Percentiles rank a stretch among this genome's conserved stretches.
Evolutionary conservation across 2,329 filamentous ascomycete species (phyloP).

Genomic region (Apiospora hydei): DNA sequence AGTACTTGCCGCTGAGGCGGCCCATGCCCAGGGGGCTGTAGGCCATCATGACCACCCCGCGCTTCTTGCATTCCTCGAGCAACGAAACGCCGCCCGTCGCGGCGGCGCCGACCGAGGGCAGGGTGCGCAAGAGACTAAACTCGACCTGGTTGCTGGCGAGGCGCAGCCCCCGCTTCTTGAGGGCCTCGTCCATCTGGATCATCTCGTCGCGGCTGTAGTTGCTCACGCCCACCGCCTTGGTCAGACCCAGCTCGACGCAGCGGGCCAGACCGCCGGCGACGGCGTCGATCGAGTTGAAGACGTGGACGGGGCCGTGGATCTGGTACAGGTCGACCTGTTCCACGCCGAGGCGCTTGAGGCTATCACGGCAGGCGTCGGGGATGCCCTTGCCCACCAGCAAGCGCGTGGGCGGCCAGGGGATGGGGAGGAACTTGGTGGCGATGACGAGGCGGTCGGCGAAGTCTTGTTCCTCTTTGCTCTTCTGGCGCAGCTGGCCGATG

Average conservation of each 20-base stretch:
- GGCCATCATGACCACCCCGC: conserved; percentile 50
- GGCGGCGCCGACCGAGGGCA: conserved; percentile 42
- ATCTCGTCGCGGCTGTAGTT: conserved; percentile 52
- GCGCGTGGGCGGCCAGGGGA: conserved; percentile 42
- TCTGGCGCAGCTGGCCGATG: conserved; percentile 47
- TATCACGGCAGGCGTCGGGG: conserved; percentile 45
- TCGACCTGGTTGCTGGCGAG: conserved; percentile 54
- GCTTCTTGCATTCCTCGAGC: conserved; percentile 47
- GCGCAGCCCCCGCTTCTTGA: conserved; percentile 46
- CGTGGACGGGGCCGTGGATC: conserved; percentile 53
- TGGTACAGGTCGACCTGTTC: conserved; percentile 42
- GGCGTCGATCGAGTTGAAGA: conserved; percentile 44
- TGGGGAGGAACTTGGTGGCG: conserved; percentile 50
- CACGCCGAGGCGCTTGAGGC: conserved; percentile 47
- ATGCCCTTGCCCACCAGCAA: conserved; percentile 39
- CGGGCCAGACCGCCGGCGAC: conserved; percentile 50
- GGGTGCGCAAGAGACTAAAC: conserved; percentile 49
- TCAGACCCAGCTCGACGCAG: conserved; percentile 50
- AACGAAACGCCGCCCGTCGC: conserved; percentile 36
- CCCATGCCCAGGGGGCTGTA: conserved; percentile 50
- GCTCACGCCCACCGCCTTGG: conserved; percentile 51
- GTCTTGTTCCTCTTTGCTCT: conserved; percentile 37
- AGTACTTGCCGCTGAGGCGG: conserved; percentile 50
- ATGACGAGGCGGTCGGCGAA: conserved; percentile 42
- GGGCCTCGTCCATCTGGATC: conserved; percentile 49